Evolutionary conservation across 176 grass and related monocot genomes (phyloP), one percentile per base, ranked within the genome.

Genomic region (Neostapfia colusana): DNA sequence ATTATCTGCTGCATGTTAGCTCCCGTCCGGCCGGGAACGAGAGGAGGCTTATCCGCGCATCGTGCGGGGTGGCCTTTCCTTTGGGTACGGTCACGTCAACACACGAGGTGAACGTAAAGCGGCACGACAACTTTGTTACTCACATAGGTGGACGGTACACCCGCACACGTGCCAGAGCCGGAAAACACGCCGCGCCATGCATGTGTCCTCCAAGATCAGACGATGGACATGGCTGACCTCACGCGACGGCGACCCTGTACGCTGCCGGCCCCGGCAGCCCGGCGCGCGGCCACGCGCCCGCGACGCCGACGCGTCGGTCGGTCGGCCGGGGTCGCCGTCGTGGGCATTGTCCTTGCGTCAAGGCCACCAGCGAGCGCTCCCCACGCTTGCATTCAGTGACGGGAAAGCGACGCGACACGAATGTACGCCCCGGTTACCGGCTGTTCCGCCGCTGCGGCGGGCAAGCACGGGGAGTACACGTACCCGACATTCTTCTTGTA

Each of bases 271-370:
- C 46, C 20, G 70, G 8, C 58, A 23, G 10, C 10, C n/a, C 65
- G 49, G 62, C 74, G 41, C 85, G 77, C 40, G 82, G 69, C 35
- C 63, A 87, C 79, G 80, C 84, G 31, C 14, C 75, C 60, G 2
- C 67, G 85, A 90, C 70, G 60, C 24, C 21, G 89, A 80, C 75
- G 35, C 64, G 13, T 79, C 89, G 67, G 65, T 24, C 54, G 25
- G 39, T 79, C 89, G 67, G 65, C 31, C 54, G 25, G 39, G 26
- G 72, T 89, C 72, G 71, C 65, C 69, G 28, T 83, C 79, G 38
- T 27, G 8, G 56, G 72, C 58, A 71, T 86, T 84, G 78, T 85
- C 92, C 86, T 56, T 8, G 48, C 83, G 81, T 89, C 81, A 67
- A 73, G 81, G 55, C 26, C 84, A 69, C 71, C 28, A 9, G 63